phyloP scores from a whole-genome alignment of 768 basidiomycete species.

The Collybia mongolica region DNA sequence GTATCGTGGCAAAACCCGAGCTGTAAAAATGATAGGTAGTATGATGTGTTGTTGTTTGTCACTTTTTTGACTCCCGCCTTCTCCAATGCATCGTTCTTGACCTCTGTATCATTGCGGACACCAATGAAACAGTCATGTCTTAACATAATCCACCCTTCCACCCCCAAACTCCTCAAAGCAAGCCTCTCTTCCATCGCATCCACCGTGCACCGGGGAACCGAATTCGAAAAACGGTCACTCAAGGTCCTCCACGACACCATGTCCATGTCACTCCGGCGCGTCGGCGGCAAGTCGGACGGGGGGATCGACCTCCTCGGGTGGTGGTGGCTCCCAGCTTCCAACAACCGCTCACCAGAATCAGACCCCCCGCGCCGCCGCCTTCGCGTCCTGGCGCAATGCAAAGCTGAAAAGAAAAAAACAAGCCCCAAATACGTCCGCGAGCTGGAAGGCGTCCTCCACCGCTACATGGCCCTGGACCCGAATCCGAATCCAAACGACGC shows the following conservation, averaged over 20 bases:
- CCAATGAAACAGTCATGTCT: not conserved
- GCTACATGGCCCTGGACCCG: conserved; percentile 33
- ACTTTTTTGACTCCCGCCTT: too few relatives aligned
- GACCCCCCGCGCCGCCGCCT: conserved; percentile 44
- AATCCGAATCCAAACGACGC: not conserved
- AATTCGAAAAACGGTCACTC: conserved; percentile 74
- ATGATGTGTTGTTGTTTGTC: too few relatives aligned
- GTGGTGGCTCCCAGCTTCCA: conserved; percentile 93
- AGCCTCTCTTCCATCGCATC: conserved; percentile 24
- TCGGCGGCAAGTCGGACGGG: conserved; percentile 88
- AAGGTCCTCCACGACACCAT: conserved; percentile 58
- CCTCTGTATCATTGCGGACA: too few relatives aligned
- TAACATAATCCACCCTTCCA: not conserved
- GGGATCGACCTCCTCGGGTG: conserved; percentile 88
- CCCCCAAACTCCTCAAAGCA: conserved; percentile 4
- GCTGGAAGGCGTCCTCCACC: conserved; percentile 83
- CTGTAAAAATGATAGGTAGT: too few relatives aligned
- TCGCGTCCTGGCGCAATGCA: conserved; percentile 86
- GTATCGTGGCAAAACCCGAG: too few relatives aligned
- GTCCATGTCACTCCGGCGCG: conserved; percentile 76
- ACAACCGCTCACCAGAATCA: conserved; percentile 4
- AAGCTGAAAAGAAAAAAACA: conserved; percentile 82
- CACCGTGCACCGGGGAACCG: conserved; percentile 63
- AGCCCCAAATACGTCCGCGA: conserved; percentile 84
- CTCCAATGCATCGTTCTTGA: too few relatives aligned